phyloP scores from a whole-genome alignment of 148 eudicot genomes.

The Limonium bicolor region DNA sequence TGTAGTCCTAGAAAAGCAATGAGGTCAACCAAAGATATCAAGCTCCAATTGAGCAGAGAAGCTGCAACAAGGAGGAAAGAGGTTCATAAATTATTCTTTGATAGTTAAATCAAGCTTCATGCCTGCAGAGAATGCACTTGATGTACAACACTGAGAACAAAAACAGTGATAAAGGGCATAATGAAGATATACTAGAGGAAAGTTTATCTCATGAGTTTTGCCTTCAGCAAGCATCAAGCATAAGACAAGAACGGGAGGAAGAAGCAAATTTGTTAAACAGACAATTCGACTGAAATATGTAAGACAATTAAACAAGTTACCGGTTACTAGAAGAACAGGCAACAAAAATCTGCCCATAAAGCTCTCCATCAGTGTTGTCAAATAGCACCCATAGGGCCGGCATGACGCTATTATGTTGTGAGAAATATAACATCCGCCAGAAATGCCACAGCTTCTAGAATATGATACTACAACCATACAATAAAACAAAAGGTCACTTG shows the following conservation, averaged over 20 bases:
- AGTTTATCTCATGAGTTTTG: too few species aligned
- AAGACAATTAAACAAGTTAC: background rate
- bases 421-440: too few species aligned
- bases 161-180: background rate
- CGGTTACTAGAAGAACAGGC: conserved; percentile 9
- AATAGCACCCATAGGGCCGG: too few species aligned
- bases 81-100: background rate
- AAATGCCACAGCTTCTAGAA: too few species aligned
- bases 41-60: conserved; percentile 79
- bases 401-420: too few species aligned
- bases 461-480: too few species aligned
- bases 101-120: conserved; percentile 1
- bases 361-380: conserved; percentile 8
- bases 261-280: background rate
- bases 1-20: conserved; percentile 57
- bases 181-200: background rate
- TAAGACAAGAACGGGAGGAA: background rate
- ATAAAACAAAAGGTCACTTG: too few species aligned
- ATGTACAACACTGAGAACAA: background rate
- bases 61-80: conserved; percentile 33
- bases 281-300: background rate
- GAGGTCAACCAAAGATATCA: conserved; percentile 63
- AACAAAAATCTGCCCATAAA: conserved; percentile 7
- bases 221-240: background rate
- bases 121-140: background rate